A percentile compares a stretch with the other conserved stretches of the same genome.
Evolutionary conservation across 305 asterid genomes (phyloP).

Genomic region (Fraxinus sp.): DNA sequence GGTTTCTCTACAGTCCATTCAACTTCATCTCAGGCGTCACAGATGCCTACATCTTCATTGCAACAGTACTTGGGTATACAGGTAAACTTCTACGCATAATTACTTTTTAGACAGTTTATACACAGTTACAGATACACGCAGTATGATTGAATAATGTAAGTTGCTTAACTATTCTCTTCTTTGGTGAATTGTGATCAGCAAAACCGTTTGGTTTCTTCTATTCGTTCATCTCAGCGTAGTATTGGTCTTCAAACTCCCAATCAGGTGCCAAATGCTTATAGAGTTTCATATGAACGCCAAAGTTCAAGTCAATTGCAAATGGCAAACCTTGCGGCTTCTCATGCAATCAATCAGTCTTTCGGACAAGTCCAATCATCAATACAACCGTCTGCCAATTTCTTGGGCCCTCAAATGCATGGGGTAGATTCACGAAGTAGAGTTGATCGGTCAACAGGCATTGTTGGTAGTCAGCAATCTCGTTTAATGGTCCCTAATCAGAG

Average conservation of each 20-base stretch:
- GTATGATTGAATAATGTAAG: background rate
- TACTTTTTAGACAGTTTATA: background rate
- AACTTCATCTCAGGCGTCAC: constrained; percentile 33
- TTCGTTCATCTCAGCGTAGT: constrained; percentile 34
- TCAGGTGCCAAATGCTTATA: constrained; percentile 36
- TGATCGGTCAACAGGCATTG: constrained; percentile 21
- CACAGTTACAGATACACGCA: background rate
- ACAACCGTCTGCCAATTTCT: constrained; percentile 29
- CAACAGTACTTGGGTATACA: constrained; percentile 28
- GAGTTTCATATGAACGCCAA: constrained; percentile 33
- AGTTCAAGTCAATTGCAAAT: constrained; percentile 26
- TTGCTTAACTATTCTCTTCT: background rate
- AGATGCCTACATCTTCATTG: constrained; percentile 29
- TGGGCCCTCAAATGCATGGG: constrained; percentile 31
- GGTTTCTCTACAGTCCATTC: constrained; percentile 24
- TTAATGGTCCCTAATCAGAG: constrained; percentile 32
- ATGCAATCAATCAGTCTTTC: constrained; percentile 32
- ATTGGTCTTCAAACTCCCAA: constrained; percentile 28
- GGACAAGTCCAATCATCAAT: constrained; percentile 26
- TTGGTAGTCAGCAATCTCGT: constrained; percentile 36
- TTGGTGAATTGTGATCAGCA: constrained; percentile 25
- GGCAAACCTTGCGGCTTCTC: constrained; percentile 26
- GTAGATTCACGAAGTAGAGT: constrained; percentile 32
- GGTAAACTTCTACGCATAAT: constrained; percentile 25
- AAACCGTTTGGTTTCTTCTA: constrained; percentile 18